Base-by-base conservation (phyloP, 2,329 filamentous ascomycete species). In the Penicillium sp. region DNA sequence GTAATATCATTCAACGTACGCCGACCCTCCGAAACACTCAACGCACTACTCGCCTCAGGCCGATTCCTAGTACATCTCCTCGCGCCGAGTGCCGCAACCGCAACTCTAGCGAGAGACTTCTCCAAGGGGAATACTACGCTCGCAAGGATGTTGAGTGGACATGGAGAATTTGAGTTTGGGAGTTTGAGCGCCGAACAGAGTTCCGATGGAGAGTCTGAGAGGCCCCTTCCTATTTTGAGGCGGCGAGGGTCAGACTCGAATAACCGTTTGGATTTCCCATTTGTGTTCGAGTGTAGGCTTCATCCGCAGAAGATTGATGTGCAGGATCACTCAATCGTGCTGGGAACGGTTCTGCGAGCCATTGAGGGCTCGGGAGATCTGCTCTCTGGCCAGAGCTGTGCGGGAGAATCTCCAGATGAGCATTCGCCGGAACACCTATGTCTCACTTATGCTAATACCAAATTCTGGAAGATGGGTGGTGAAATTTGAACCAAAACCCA, bases 1-100 rank as follows among this genome's bases (percentile, higher is more conserved):
- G 79, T 85, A n/a, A 78, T 89, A 28, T 86, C 85, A 0, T 89
- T 89, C 80, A 89, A 89, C 64, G 80, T 89, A 59, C 83, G 82
- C 56, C 68, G 80, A 1, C 84, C 85, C 1, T 88, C 86, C 0
- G 78, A 82, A 40, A 88, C 86, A 0, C 80, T 86, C 53, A 78
- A 82, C 57, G 84, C 84, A 7, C 83, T 89, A 9, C 68, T 73
- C 45, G 64, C 65, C 22, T 82, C 81, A 0, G 71, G 75, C 4
- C 69, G 76, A 0, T 84, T 89, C 64, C 78, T 80, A 7, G 79
- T 86, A 0, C 83, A 87, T 67, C 73, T 87, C n/a, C 77, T 86
- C 4, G 68, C 76, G 4, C 75, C 78, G 3, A 62, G 65, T 1
- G 49, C 61, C 4, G 63, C 60, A 1, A 77, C 76, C 9, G 77